Conservation (phyloP, 768 basidiomycete species). For the Termitomyces sp. region DNA sequence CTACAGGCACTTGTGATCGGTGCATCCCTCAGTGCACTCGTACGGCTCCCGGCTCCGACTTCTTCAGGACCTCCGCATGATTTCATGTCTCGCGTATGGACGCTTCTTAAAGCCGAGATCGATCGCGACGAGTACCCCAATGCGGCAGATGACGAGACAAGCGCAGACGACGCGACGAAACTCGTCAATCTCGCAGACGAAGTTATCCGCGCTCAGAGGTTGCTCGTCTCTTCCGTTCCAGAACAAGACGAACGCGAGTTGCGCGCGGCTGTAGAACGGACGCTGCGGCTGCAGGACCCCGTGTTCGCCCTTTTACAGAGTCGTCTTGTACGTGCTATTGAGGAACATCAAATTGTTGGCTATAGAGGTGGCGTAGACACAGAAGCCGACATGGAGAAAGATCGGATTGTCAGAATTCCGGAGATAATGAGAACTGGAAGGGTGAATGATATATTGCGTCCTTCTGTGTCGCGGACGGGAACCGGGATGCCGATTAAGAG, state of each 20-base stretch:
- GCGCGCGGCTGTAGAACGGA: constrained; percentile 58
- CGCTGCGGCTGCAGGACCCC: constrained; percentile 54
- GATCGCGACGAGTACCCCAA: constrained; percentile 21
- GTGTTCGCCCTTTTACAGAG: constrained; percentile 60
- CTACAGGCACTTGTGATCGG: constrained; percentile 66
- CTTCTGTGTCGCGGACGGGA: constrained; percentile 1
- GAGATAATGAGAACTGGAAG: constrained; percentile 30
- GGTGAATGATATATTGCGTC: constrained; percentile 1
- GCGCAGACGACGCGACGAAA: constrained; percentile 32
- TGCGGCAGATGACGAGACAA: background rate
- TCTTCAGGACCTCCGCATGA: constrained; percentile 14
- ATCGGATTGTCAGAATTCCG: constrained; percentile 16
- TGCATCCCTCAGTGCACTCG: constrained; percentile 53
- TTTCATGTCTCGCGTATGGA: constrained; percentile 61
- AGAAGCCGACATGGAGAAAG: background rate
- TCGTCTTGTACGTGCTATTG: constrained; percentile 43
- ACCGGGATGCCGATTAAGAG: background rate
- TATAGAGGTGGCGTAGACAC: background rate
- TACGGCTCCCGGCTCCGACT: constrained; percentile 25
- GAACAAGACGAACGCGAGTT: constrained; percentile 44
- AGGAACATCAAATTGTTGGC: constrained; percentile 8
- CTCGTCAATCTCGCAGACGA: constrained; percentile 70
- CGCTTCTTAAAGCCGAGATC: constrained; percentile 55
- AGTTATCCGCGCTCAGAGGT: constrained; percentile 48
- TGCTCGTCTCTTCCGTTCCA: constrained; percentile 17